Percentiles rank a stretch among this genome's conserved stretches.
These are phyloP conservation scores for Ceriops tagal DNA, from an alignment of 345 rosid species.

Conservation along the genomic window DNA sequence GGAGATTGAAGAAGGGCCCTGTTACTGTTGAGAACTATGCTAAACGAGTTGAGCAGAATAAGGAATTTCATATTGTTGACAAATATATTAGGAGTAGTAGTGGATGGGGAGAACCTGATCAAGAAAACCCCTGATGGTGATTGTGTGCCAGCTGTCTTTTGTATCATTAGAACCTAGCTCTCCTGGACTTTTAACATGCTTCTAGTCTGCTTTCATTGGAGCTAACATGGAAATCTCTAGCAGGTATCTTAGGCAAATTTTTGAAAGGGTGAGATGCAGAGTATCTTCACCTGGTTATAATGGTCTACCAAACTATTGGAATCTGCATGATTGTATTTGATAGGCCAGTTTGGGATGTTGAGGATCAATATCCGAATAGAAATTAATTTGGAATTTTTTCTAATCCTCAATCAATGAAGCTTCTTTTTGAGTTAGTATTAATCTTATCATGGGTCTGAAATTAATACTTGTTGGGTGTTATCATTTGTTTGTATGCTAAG, in stretches of 20 bases:
- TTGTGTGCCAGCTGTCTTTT: conserved; percentile 5
- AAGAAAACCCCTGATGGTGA: conserved; percentile 16
- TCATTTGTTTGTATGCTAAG: not conserved
- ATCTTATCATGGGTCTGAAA: not conserved
- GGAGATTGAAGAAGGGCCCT: conserved; percentile 53
- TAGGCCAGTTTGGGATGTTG: conserved; percentile 1
- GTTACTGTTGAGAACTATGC: conserved; percentile 43
- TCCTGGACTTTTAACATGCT: conserved; percentile 4
- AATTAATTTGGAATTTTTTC: not conserved
- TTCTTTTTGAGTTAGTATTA: not conserved
- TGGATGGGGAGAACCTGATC: conserved; percentile 40
- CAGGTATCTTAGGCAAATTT: conserved; percentile 17
- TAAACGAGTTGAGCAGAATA: conserved; percentile 40
- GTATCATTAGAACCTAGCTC: not conserved
- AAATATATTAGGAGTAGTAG: conserved; percentile 47
- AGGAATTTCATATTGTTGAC: conserved; percentile 43
- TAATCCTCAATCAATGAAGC: not conserved
- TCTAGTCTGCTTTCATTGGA: conserved; percentile 14
- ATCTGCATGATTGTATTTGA: conserved; percentile 5
- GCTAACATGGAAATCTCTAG: conserved; percentile 11
- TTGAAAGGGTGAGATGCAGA: conserved; percentile 28
- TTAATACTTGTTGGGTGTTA: not conserved
- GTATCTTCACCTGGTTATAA: conserved; percentile 2
- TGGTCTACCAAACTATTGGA: not conserved
- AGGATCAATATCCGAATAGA: not conserved